These are phyloP conservation scores for Basidioascus undulatus DNA, from an alignment of 768 basidiomycete genomes.

Conservation along the genomic window DNA sequence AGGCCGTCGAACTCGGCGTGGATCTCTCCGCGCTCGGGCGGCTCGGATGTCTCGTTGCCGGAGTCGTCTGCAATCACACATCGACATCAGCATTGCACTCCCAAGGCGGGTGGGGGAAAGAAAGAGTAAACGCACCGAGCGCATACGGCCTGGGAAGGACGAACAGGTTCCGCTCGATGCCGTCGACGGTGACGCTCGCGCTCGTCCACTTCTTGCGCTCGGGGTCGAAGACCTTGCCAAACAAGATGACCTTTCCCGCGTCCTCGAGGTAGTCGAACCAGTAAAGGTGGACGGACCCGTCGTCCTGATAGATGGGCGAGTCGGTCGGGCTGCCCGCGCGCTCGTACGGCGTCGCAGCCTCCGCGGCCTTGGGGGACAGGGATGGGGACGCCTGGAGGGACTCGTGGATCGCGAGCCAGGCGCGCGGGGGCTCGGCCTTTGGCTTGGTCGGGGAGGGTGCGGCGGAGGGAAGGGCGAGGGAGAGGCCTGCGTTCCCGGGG, in stretches of 20 bases:
- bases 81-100: too few species aligned
- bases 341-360: too few species aligned
- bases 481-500: slow-evolving; percentile 11
- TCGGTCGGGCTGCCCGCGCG: too few species aligned
- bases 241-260: slow-evolving; percentile 56
- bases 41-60: slow-evolving; percentile 47
- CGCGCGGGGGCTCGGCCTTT: too few species aligned
- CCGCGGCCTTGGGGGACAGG: too few species aligned
- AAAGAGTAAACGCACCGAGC: slow-evolving; percentile 28
- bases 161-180: slow-evolving; percentile 72
- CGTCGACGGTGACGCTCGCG: slow-evolving; percentile 63
- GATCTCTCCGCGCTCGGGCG: slow-evolving; percentile 46
- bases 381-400: too few species aligned
- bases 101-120: too few species aligned
- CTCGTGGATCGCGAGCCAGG: too few species aligned
- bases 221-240: slow-evolving; percentile 76
- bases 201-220: slow-evolving; percentile 35
- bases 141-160: slow-evolving; percentile 52
- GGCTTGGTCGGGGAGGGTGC: neutral
- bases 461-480: slow-evolving; percentile 1
- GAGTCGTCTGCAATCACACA: too few species aligned
- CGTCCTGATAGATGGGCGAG: too few species aligned
- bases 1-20: slow-evolving; percentile 62
- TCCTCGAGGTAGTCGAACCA: slow-evolving; percentile 89
- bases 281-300: slow-evolving; percentile 71